Evolutionary conservation across 371 early-diverging fungal species (phyloP).

Genomic region (Apophysomyces elegans): DNA sequence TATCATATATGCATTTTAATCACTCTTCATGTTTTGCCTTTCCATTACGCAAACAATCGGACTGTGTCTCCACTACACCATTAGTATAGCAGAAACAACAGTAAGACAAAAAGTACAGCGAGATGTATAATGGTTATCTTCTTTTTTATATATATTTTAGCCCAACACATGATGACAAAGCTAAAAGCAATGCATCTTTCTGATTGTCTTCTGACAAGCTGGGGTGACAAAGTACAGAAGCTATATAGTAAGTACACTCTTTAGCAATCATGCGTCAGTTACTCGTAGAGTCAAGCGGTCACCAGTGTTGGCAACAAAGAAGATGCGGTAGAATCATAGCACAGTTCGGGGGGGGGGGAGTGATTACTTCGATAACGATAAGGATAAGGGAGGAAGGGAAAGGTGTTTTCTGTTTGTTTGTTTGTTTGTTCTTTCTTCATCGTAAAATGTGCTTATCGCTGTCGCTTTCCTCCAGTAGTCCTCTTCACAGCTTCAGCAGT

Average conservation of each 20-base stretch:
- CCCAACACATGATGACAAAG: too few species aligned
- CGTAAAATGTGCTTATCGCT: slow-evolving; percentile 11
- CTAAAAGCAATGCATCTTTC: too few species aligned
- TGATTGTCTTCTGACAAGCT: too few species aligned
- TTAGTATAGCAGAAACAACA: too few species aligned
- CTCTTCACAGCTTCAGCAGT: neutral
- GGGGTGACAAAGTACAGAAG: too few species aligned
- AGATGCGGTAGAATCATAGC: neutral
- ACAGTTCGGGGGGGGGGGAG: slow-evolving; percentile 1
- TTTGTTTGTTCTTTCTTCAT: neutral
- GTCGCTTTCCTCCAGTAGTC: slow-evolving; percentile 9
- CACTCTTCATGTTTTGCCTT: too few species aligned
- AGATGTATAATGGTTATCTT: too few species aligned
- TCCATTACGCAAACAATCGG: too few species aligned
- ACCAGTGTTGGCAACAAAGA: neutral
- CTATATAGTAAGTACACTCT: neutral
- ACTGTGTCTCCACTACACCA: too few species aligned
- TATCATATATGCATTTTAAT: too few species aligned
- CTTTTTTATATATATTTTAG: too few species aligned
- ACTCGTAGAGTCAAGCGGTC: neutral
- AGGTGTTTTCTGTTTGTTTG: neutral
- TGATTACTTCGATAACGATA: neutral
- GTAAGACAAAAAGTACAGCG: too few species aligned
- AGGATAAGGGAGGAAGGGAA: neutral
- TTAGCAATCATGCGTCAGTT: neutral